phyloP scores from a whole-genome alignment of 179 eudicot species.

The Beta macrorhiza region DNA sequence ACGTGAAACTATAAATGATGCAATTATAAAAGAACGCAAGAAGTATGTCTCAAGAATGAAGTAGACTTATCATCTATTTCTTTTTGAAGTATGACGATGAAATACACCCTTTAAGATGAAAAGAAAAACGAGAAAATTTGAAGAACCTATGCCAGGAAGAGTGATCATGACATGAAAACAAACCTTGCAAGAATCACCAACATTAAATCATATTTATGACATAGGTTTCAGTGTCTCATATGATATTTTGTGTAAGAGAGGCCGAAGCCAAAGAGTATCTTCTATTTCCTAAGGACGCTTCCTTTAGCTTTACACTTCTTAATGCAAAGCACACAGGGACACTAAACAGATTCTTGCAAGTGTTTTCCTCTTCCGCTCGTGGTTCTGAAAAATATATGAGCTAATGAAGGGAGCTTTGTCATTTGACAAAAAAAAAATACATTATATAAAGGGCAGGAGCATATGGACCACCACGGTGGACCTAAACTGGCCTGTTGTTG shows the following conservation, averaged over 20 bases:
- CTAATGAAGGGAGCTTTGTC: background rate
- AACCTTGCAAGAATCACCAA: background rate
- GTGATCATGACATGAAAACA: background rate
- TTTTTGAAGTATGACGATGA: background rate
- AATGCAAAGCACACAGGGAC: background rate
- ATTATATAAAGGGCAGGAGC: background rate
- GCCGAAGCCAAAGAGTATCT: background rate
- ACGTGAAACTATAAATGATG: no score
- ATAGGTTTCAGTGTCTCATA: background rate
- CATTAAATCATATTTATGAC: background rate
- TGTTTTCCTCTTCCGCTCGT: background rate
- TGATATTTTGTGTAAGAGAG: background rate
- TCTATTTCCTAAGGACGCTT: background rate
- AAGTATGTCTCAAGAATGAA: background rate
- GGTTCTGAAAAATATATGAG: background rate
- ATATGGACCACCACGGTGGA: background rate
- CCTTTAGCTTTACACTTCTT: background rate
- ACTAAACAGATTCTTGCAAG: background rate
- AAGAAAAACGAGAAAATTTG: background rate
- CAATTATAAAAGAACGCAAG: background rate
- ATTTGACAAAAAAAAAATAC: background rate
- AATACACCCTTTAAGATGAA: background rate
- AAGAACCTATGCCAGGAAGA: background rate
- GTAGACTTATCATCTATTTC: background rate
- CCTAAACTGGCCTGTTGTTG: background rate